Evolutionary conservation across 306 rosid species (phyloP), one percentile per base, ranked within the genome.

Genomic region (Geum urbanum): DNA sequence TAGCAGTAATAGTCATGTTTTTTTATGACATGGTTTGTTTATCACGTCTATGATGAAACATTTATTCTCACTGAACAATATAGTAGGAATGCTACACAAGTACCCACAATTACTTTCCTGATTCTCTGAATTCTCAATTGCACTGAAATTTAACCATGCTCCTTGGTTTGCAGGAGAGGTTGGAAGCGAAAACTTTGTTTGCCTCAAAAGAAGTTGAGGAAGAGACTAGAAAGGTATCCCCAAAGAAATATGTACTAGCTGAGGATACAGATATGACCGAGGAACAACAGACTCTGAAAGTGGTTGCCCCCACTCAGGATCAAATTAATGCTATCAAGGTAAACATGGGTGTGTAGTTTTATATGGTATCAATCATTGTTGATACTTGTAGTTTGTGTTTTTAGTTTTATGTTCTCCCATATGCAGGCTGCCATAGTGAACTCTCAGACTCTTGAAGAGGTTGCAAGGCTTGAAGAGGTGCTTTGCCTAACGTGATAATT

Each of bases 381-480:
- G 44, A 59, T 59, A 14, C 7, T 32, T 32, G 44, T 58, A 32
- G 44, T 14, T 54, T 15, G 0, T 0, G 16, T 22, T 55, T 46
- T 44, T 16, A 55, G 14, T 69, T 40, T 48, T 63, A n/a, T n/a
- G 0, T 40, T 19, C 52, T 54, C 44, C 24, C 11, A 55, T 32
- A 32, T 80, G 82, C 89, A 92, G 98, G 98, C 98, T 79, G 98
- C 98, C 76, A 92, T 92, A 69, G 98, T 92, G 79, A 92, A 88
- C 69, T 92, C 98, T 53, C 96, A 86, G 82, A 92, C 98, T 60
- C 96, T 92, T 71, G 98, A 92, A 84, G 98, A 92, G 84, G 98
- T 92, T 73, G 97, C 98, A 55, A 88, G 98, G 80, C 92, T 92
- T 76, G 98, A 92, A 87, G 83, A 92, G 98, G 98, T 92, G 76